Evolutionary conservation across 2,329 filamentous ascomycete species (phyloP), one percentile per base, ranked within the genome.

Genomic region (Tolypocladium cylindrosporum): DNA sequence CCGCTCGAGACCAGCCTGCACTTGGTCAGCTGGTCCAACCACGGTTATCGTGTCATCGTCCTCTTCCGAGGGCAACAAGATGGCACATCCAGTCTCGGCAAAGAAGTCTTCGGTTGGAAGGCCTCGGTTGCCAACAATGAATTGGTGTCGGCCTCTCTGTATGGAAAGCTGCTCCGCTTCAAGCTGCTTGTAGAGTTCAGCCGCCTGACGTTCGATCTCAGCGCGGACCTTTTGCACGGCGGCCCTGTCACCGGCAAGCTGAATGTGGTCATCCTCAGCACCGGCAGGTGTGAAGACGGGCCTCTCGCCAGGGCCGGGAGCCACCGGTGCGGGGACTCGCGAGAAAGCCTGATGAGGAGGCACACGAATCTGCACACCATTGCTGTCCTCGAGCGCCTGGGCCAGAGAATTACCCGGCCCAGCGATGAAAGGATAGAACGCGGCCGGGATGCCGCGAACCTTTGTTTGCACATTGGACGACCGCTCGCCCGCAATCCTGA

Each of bases 371-470:
- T 89, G 87, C 41, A 96, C 79, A 61, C 90, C 89, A 61, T 87
- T 88, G 61, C 83, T 83, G 70, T 93, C 87, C 72, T 93, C 88
- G 56, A 96, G 79, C 42, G 82, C 81, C 62, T 83, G 79, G 57
- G 90, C 75, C 55, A 84, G 77, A 53, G 82, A 77, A 69, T 91
- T 90, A 70, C 88, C 83, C 11, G 87, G 84, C 54, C 91, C 91
- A 31, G 91, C 88, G 71, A 99, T 87, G 78, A 99, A 99, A 56
- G 93, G 93, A 74, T 94, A 99, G 73, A 94, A 95, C 70, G 96
- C 91, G 34, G 91, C 84, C 9, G 94, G 92, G 60, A 99, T 88
- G 54, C 87, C 86, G 72, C 87, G 90, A 63, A 99, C 75, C 66
- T 89, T 90, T 58, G 91, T 81, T 74, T 84, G 94, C 68, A 92